Conservation (phyloP, 176 grass and related monocot genomes). For the Rhipidocladum racemiflorum region DNA sequence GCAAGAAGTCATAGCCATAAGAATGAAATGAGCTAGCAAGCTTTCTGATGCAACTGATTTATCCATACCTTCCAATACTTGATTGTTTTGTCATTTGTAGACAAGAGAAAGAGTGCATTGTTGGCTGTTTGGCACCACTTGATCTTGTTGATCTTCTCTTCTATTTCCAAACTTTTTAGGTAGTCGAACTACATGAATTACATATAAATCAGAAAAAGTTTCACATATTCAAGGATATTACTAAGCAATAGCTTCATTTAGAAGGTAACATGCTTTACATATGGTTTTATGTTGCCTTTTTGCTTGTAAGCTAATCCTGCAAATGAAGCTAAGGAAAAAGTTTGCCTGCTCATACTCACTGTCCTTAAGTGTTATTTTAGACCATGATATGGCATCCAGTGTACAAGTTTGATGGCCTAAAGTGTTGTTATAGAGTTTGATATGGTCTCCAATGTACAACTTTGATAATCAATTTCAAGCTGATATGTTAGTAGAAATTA, state of each 20-base stretch:
- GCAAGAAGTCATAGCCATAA: neutral
- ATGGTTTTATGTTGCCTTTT: constrained; percentile 13
- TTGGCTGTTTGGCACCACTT: constrained; percentile 83
- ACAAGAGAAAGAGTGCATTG: constrained; percentile 70
- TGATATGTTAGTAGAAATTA: neutral
- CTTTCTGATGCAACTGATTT: constrained; percentile 17
- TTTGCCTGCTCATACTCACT: neutral
- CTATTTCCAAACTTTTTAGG: constrained; percentile 98
- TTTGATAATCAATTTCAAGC: neutral
- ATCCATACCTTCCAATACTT: constrained; percentile 86
- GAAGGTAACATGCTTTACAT: constrained; percentile 1
- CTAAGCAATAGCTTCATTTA: constrained; percentile 10
- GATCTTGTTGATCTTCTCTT: constrained; percentile 95
- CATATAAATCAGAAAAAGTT: constrained; percentile 29
- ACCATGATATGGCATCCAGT: neutral
- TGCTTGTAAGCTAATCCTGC: constrained; percentile 15
- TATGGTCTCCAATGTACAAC: neutral
- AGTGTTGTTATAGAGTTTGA: neutral
- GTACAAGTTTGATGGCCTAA: neutral
- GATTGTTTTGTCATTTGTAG: constrained; percentile 94
- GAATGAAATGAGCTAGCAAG: constrained; percentile 10
- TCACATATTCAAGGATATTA: constrained; percentile 5
- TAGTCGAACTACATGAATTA: constrained; percentile 75
- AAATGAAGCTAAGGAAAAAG: constrained; percentile 6
- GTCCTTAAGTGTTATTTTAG: neutral